Evolutionary conservation across 1,139 yeast genomes (phyloP), one percentile per base, ranked within the genome.

Genomic region (Zygotorulaspora mrakii): DNA sequence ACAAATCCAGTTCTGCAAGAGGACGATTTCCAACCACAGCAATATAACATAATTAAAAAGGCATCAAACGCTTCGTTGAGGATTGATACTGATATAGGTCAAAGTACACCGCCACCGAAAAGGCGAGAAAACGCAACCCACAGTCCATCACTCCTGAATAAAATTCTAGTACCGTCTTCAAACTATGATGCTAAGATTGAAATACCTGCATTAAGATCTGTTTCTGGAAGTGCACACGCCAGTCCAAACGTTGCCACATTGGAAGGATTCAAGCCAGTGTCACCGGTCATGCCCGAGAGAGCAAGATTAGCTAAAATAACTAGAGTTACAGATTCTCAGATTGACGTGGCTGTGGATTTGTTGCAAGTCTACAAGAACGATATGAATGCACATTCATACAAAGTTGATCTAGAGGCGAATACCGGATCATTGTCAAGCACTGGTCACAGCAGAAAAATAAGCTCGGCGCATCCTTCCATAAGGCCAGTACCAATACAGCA

Each of bases 401-500:
- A 17, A 5, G 37, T 30, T 17, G 36, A 36, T 14, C 31, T 33
- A 25, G 49, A 40, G 31, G 45, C 31, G 16, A 28, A 28, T 28
- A 20, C n/a, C 4, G 11, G 18, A 5, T n/a, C 31, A 17, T 28
- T 25, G 28, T 14, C 8, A 25, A 25, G 14, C 10, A 25, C 10
- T 25, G 8, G 10, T 37, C 33, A 33, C 33, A 25, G 45, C 45
- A 11, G 45, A 39, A 35, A 41, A 32, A 41, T 30, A 22, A 36
- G 32, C 28, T 24, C 33, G 12, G 13, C 11, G 17, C 22, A 17
- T 29, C 31, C 27, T 30, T 22, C 22, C 17, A 13, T 10, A 31
- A 13, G 5, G 18, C 31, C 32, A 18, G 39, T 48, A 23, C 55
- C 54, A n/a, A 36, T 48, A 10, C 59, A 55, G 33, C 50, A 46